These are phyloP conservation scores for Abortiporus biennis DNA, from an alignment of 1,284 basidiomycete species.

Conservation along the genomic window DNA sequence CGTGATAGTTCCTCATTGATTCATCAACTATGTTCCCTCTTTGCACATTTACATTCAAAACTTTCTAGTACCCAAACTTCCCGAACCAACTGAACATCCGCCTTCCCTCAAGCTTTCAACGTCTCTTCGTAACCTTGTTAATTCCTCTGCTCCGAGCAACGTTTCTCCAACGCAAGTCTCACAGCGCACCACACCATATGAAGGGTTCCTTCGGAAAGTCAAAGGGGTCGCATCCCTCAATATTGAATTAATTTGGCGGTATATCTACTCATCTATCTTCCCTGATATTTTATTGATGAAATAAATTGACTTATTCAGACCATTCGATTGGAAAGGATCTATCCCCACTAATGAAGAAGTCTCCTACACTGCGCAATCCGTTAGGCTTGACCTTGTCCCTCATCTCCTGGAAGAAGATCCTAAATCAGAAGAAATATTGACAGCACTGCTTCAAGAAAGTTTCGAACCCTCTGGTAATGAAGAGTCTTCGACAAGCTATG, in stretches of 20 bases:
- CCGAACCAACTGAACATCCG: constrained; percentile 26
- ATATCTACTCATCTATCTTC: constrained; percentile 15
- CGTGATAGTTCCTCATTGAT: constrained; percentile 1
- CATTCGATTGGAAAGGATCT: constrained; percentile 39
- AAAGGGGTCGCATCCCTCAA: constrained; percentile 54
- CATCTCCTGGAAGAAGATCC: background rate
- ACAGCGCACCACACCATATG: too few species aligned
- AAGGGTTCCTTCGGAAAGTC: constrained; percentile 41
- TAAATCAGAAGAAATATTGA: background rate
- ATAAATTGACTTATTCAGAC: constrained; percentile 21
- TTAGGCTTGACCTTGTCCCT: background rate
- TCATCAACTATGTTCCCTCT: too few species aligned
- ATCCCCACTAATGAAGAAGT: constrained; percentile 42
- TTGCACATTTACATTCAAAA: too few species aligned
- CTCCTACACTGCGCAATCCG: too few species aligned
- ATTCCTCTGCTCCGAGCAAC: background rate
- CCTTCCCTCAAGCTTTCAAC: constrained; percentile 28
- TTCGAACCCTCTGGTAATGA: too few species aligned
- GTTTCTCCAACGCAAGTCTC: too few species aligned
- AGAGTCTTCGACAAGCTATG: background rate
- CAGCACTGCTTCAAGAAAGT: background rate
- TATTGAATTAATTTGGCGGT: constrained; percentile 68
- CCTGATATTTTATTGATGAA: constrained; percentile 3
- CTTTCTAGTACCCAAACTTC: constrained; percentile 45
- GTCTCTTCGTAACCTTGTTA: background rate